Conservation (phyloP, 257 asterid species). For the Solanum gracilifrons region DNA sequence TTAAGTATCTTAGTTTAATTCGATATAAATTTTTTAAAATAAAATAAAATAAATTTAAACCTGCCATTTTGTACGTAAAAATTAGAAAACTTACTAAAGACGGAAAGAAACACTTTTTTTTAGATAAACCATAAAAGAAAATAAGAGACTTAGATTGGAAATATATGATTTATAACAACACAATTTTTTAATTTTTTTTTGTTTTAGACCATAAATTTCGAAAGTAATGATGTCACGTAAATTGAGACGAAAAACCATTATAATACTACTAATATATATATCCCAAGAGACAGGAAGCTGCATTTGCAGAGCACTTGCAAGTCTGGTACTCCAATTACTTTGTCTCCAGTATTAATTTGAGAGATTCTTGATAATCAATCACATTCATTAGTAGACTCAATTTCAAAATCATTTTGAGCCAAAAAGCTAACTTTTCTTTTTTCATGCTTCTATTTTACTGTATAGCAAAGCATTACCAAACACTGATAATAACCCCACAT, state of each 20-base stretch:
- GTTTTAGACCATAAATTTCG: too few species aligned
- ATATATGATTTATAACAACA: background rate
- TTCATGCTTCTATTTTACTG: background rate
- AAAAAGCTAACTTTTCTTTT: background rate
- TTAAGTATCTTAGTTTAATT: background rate
- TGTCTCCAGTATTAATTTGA: background rate
- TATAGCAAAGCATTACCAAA: background rate
- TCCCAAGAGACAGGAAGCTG: slow-evolving; percentile 2
- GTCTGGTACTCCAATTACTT: background rate
- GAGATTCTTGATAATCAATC: background rate
- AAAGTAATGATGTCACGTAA: background rate
- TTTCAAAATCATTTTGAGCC: background rate
- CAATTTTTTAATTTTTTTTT: too few species aligned
- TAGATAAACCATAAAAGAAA: background rate
- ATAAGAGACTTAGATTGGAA: too few species aligned
- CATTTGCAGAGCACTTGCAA: background rate
- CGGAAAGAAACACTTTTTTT: too few species aligned
- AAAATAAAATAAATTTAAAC: too few species aligned
- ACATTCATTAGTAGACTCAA: background rate
- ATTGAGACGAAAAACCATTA: background rate
- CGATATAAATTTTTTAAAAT: too few species aligned
- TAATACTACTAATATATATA: background rate
- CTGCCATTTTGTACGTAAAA: too few species aligned
- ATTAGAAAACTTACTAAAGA: too few species aligned
- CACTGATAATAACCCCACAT: background rate